These are phyloP conservation scores for Colletotrichum noveboracense DNA, from an alignment of 2,329 filamentous ascomycete genomes.

Conservation along the genomic window DNA sequence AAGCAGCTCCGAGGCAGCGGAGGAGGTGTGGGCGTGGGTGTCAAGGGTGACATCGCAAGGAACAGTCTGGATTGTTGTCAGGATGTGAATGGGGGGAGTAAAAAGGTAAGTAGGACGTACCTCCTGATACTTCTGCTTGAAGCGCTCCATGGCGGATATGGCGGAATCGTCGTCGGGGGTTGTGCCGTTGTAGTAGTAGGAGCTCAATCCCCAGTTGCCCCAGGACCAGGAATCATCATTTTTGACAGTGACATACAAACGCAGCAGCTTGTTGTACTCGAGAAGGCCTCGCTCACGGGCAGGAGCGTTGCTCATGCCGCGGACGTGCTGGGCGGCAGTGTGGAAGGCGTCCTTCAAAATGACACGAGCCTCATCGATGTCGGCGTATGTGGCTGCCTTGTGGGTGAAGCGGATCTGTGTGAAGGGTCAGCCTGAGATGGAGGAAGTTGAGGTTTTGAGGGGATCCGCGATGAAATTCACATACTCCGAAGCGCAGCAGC, in stretches of 20 bases:
- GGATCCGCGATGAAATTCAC: not conserved
- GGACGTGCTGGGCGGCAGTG: not conserved
- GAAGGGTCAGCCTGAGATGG: not conserved
- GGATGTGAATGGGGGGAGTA: not conserved
- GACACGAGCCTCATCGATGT: not conserved
- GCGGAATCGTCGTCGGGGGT: not conserved
- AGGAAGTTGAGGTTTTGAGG: not conserved
- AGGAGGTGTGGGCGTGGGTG: not conserved
- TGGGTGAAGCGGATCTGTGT: not conserved
- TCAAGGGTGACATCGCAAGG: not conserved
- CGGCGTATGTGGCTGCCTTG: not conserved
- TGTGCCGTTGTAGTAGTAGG: not conserved
- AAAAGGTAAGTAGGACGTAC: not conserved
- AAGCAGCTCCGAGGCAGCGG: not conserved
- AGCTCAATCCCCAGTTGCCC: not conserved
- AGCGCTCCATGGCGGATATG: not conserved
- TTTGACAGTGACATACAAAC: not conserved
- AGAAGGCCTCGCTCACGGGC: not conserved
- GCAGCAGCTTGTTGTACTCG: not conserved
- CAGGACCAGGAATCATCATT: not conserved
- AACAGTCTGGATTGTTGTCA: not conserved
- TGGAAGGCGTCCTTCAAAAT: not conserved
- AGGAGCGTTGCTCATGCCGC: not conserved
- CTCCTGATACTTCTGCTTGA: not conserved
- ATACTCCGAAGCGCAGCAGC: not conserved